Evolutionary conservation across 1,284 basidiomycete genomes (phyloP), one percentile per base, ranked within the genome.

Genomic region (Irpex sp.): DNA sequence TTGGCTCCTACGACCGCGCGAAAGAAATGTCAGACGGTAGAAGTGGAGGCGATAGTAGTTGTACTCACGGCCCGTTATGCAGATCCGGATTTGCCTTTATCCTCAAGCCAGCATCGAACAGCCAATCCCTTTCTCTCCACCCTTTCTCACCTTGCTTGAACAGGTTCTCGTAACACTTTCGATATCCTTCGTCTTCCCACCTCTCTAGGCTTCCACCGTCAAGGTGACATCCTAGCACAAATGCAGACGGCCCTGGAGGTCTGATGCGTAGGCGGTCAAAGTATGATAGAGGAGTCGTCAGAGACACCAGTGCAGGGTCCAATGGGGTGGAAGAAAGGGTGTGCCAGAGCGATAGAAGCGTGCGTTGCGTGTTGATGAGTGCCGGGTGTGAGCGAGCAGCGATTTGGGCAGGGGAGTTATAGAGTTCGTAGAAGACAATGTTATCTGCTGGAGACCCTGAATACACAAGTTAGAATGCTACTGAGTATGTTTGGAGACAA

Each of bases 241-340:
- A 83, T 49, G 80, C 78, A 7, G 77, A 73, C 65, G 91, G 90
- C 0, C 91, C 91, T 0, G 91, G 90, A 37, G 80, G 80, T 5
- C 91, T 80, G 52, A 94, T 88, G 1, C 90, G 80, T 21, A 94
- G 75, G 9, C 91, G 79, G 72, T 94, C 92, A 59, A 84, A 88
- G 72, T 94, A 94, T 0, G 82, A 82, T 19, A 94, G 73, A 0
- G 89, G 88, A 1, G 79, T 83, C 6, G 72, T 68, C 28, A 91
- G 78, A 59, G 80, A 81, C 48, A 87, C 75, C 42, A 72, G 68
- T 19, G 71, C 55, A 1, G 71, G 73, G n/a, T 69, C 60, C 1
- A 78, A 45, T 5, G 39, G 39, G 5, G 39, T 45, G 6, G 39
- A 71, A 63, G 77, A 71, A 3, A 77, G 73, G 8, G 77, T 72